Evolutionary conservation across 192 early-diverging fungal species (phyloP).

Genomic region (Podochytrium sp.): DNA sequence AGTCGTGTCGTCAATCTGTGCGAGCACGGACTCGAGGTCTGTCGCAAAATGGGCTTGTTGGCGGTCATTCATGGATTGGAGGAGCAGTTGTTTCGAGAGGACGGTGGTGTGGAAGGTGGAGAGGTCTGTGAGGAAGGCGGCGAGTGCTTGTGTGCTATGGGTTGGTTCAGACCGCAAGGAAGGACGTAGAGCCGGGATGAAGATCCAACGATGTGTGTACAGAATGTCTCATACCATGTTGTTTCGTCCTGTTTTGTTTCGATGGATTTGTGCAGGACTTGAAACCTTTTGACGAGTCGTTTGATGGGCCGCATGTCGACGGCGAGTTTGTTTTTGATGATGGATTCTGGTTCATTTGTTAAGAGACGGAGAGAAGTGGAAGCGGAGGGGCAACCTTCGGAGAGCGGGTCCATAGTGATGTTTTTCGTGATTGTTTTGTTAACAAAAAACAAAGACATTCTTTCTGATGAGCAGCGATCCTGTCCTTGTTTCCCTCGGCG

Average conservation of each 20-base stretch:
- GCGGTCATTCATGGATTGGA: slow-evolving; percentile 57
- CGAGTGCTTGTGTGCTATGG: slow-evolving; percentile 18
- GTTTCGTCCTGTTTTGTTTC: background rate
- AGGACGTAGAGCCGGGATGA: background rate
- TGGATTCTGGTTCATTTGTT: slow-evolving; percentile 19
- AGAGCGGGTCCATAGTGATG: background rate
- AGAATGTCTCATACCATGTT: background rate
- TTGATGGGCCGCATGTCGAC: slow-evolving; percentile 40
- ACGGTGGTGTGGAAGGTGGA: slow-evolving; percentile 41
- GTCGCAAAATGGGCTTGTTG: slow-evolving; percentile 51
- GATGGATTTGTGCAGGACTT: background rate
- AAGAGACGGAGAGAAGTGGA: background rate
- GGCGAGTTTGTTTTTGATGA: slow-evolving; percentile 35
- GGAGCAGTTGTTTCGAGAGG: slow-evolving; percentile 50
- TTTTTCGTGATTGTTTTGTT: background rate
- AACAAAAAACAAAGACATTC: background rate
- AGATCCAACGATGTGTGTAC: background rate
- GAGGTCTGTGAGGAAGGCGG: slow-evolving; percentile 49
- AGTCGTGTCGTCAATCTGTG: slow-evolving; percentile 38
- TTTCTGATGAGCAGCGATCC: background rate
- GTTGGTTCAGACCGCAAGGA: slow-evolving; percentile 6
- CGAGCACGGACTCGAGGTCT: slow-evolving; percentile 35
- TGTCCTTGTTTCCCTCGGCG: background rate
- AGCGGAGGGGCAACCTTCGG: background rate
- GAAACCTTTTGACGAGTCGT: slow-evolving; percentile 21